Evolutionary conservation across 495 filamentous ascomycete genomes (phyloP).

Genomic region (Podospora fimiseda): DNA sequence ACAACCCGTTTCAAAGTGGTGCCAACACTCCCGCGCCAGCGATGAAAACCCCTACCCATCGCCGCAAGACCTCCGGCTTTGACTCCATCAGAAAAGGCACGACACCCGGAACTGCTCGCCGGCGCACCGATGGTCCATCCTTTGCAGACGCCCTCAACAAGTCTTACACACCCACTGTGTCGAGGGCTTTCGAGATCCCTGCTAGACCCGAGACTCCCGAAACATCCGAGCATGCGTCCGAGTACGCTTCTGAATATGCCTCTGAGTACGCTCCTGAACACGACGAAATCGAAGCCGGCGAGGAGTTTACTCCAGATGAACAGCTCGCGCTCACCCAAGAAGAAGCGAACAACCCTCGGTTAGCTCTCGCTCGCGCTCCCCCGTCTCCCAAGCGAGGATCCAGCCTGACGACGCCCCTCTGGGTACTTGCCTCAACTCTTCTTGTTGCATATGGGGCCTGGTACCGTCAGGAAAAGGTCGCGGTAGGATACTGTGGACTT

Average conservation of each 20-base stretch:
- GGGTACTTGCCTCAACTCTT: slow-evolving; percentile 58
- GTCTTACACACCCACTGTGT: slow-evolving; percentile 19
- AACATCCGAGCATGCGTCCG: slow-evolving; percentile 22
- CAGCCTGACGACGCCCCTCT: slow-evolving; percentile 49
- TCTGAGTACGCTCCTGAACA: no score
- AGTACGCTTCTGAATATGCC: no score
- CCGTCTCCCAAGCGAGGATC: slow-evolving; percentile 11
- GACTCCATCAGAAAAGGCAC: slow-evolving; percentile 21
- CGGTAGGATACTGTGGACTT: slow-evolving; percentile 89
- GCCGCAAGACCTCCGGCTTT: slow-evolving; percentile 31
- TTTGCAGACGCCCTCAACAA: slow-evolving; percentile 19
- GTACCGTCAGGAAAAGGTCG: slow-evolving; percentile 90
- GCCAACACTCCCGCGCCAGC: slow-evolving; percentile 33
- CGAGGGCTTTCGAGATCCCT: slow-evolving; percentile 47
- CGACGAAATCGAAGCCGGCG: slow-evolving; percentile 51
- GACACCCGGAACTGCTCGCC: slow-evolving; percentile 26
- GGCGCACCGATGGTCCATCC: slow-evolving; percentile 29
- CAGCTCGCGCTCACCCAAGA: slow-evolving; percentile 68
- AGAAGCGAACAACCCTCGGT: slow-evolving; percentile 34
- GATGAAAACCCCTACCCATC: slow-evolving; percentile 36
- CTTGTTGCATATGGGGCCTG: slow-evolving; percentile 67
- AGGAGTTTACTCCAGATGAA: slow-evolving; percentile 91
- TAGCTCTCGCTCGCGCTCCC: slow-evolving; percentile 23
- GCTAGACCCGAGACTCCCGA: slow-evolving; percentile 18
- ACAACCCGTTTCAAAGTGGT: slow-evolving; percentile 95